Conservation (phyloP, 2,329 filamentous ascomycete species). For the Myotisia sp. region DNA sequence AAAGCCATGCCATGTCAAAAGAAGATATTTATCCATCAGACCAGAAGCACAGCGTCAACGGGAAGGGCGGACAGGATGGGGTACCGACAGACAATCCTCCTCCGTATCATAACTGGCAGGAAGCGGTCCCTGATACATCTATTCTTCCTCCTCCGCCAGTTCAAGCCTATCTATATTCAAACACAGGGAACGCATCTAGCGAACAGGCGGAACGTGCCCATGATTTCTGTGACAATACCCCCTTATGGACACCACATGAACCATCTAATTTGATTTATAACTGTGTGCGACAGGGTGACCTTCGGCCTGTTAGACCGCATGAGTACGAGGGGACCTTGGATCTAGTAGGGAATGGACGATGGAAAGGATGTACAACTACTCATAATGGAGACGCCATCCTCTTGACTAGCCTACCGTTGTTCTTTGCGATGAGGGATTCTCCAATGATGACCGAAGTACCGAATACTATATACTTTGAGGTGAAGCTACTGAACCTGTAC, state of each 20-base stretch:
- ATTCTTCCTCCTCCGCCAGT: slow-evolving; percentile 47
- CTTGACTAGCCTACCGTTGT: slow-evolving; percentile 42
- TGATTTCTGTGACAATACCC: slow-evolving; percentile 39
- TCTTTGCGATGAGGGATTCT: slow-evolving; percentile 38
- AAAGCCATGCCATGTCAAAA: too few species aligned
- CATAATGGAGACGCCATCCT: slow-evolving; percentile 38
- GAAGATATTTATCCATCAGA: too few species aligned
- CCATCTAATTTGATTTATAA: slow-evolving; percentile 30
- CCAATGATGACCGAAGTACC: slow-evolving; percentile 32
- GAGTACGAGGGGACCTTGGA: slow-evolving; percentile 30
- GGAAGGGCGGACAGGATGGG: not conserved
- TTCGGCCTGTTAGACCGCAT: slow-evolving; percentile 31
- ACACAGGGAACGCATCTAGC: slow-evolving; percentile 42
- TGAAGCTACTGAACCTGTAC: slow-evolving; percentile 35
- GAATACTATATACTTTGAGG: slow-evolving; percentile 47
- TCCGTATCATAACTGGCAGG: slow-evolving; percentile 49
- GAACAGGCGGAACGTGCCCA: slow-evolving; percentile 44
- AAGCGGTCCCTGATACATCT: slow-evolving; percentile 43
- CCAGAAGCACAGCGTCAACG: not conserved
- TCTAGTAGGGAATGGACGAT: slow-evolving; percentile 25
- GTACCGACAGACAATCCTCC: slow-evolving; percentile 26
- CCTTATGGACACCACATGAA: slow-evolving; percentile 37
- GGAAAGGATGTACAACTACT: slow-evolving; percentile 32
- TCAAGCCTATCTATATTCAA: slow-evolving; percentile 39
- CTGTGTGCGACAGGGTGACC: slow-evolving; percentile 30